Evolutionary conservation across 352 stramenopile genomes (phyloP).

Genomic region (Phytophthora citrophthora): DNA sequence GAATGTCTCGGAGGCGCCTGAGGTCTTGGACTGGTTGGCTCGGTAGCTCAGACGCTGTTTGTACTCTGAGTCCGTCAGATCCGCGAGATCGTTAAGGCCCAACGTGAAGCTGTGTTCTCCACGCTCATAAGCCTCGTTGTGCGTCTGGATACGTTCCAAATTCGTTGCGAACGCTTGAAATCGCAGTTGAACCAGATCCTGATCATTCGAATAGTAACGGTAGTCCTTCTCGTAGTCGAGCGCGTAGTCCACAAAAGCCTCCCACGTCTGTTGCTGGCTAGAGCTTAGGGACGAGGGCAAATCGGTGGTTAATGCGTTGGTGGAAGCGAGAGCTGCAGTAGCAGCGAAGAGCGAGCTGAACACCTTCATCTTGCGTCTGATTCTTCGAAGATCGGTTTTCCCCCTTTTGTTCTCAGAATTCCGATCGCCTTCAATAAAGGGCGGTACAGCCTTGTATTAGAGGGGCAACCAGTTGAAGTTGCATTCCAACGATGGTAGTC

Average conservation of each 20-base stretch:
- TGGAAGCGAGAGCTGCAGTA: not conserved
- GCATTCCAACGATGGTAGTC: no score
- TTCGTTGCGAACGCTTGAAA: slow-evolving; percentile 59
- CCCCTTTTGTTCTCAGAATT: not conserved
- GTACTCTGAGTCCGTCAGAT: slow-evolving; percentile 50
- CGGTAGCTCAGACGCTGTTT: slow-evolving; percentile 45
- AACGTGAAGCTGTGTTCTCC: slow-evolving; percentile 59
- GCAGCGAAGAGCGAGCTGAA: slow-evolving; percentile 11
- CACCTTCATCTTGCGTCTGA: slow-evolving; percentile 36
- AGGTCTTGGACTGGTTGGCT: not conserved
- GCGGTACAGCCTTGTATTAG: no score
- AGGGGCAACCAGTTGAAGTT: no score
- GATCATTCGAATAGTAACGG: slow-evolving; percentile 41
- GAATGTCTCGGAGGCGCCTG: slow-evolving; percentile 26
- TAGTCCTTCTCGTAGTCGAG: slow-evolving; percentile 64
- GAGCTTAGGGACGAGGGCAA: slow-evolving; percentile 17
- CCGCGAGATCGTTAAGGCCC: slow-evolving; percentile 52
- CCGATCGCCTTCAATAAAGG: no score
- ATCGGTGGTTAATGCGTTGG: slow-evolving; percentile 21
- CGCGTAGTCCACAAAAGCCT: slow-evolving; percentile 61
- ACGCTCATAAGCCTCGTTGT: slow-evolving; percentile 56
- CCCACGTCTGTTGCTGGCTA: slow-evolving; percentile 43
- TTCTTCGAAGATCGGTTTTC: slow-evolving; percentile 6
- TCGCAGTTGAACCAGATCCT: slow-evolving; percentile 45
- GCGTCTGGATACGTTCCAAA: slow-evolving; percentile 49